Conservation (phyloP, 495 filamentous ascomycete species). For the Penicillium canariense region DNA sequence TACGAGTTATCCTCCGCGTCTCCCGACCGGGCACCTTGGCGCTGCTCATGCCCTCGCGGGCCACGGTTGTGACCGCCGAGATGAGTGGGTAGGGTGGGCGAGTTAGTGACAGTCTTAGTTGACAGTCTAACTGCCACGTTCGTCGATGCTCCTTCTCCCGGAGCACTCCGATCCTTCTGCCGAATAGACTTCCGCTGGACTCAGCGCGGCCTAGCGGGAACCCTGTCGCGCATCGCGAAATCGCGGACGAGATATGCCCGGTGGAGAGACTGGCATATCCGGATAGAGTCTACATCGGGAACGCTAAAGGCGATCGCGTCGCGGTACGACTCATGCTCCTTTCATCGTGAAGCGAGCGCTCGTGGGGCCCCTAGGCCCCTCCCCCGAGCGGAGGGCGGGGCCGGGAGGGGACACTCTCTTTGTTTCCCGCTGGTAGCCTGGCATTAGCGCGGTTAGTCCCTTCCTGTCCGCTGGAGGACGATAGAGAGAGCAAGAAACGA, state of each 20-base stretch:
- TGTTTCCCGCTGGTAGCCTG: neutral
- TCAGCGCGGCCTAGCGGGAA: neutral
- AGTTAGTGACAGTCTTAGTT: too few relatives aligned
- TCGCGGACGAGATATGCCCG: neutral
- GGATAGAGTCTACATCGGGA: neutral
- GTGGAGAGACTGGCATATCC: neutral
- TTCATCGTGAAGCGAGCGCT: slow-evolving; percentile 1
- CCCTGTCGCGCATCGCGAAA: neutral
- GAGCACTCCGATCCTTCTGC: neutral
- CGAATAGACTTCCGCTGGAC: neutral
- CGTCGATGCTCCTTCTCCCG: neutral
- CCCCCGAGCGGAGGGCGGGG: slow-evolving; percentile 38
- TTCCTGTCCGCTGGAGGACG: too few relatives aligned
- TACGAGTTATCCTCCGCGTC: too few relatives aligned
- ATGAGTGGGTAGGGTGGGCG: neutral
- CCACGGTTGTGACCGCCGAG: neutral
- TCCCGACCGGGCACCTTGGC: too few relatives aligned
- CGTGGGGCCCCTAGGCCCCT: slow-evolving; percentile 12
- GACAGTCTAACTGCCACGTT: too few relatives aligned
- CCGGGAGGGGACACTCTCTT: slow-evolving; percentile 17
- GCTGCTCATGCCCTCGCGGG: neutral
- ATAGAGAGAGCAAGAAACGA: too few relatives aligned
- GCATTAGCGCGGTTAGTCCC: neutral
- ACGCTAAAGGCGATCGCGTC: neutral
- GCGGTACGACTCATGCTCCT: neutral